Conservation (phyloP, 805 yeast species). For the Lipomyces spencermartinsiae region DNA sequence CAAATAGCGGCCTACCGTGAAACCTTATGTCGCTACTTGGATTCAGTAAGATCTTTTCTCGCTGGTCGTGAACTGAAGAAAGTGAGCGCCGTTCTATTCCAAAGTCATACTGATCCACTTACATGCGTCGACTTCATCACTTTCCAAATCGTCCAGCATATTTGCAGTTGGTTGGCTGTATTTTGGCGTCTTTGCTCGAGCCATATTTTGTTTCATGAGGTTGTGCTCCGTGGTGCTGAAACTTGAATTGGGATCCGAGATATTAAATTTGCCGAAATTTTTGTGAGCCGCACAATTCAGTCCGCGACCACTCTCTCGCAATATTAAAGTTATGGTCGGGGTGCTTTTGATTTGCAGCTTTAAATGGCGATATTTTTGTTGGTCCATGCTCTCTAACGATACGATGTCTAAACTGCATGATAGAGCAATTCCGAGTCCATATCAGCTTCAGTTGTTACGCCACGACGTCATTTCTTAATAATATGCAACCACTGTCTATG, state of each 20-base stretch:
- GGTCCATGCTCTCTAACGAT: no score
- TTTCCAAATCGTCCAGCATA: constrained; percentile 41
- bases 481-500: not conserved
- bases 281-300: constrained; percentile 11
- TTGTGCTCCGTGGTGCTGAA: not conserved
- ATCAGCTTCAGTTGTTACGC: not conserved
- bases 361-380: no score
- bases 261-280: constrained; percentile 2
- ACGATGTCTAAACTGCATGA: no score
- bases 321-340: not conserved
- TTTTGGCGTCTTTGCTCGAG: constrained; percentile 18
- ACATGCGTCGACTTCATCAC: constrained; percentile 46
- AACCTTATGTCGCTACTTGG: constrained; percentile 32
- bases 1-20: constrained; percentile 25
- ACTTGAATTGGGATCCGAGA: no score
- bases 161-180: constrained; percentile 13
- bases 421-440: no score
- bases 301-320: no score
- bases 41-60: constrained; percentile 45
- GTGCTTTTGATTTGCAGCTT: no score
- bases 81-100: constrained; percentile 1
- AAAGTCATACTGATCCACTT: constrained; percentile 16
- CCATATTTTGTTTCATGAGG: constrained; percentile 20
- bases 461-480: not conserved
- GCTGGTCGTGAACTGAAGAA: constrained; percentile 42